Evolutionary conservation across 257 asterid genomes (phyloP).

Genomic region (Anisodus acutangulus): DNA sequence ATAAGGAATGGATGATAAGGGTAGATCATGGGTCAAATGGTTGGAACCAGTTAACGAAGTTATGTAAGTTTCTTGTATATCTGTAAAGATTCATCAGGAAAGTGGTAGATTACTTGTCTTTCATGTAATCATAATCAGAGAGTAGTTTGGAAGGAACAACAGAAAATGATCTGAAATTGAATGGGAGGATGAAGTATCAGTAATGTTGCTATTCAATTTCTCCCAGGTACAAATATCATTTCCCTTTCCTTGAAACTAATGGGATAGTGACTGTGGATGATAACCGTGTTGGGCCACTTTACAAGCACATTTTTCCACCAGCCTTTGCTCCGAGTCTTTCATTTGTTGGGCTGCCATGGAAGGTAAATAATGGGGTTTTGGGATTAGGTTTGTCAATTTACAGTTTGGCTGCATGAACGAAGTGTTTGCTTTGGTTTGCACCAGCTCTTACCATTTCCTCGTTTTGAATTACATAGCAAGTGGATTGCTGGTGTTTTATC

Average conservation of each 20-base stretch:
- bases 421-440: constrained; percentile 3
- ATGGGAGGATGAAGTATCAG: neutral
- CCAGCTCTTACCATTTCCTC: constrained; percentile 82
- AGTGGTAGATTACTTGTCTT: neutral
- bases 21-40: neutral
- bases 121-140: neutral
- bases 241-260: too few relatives aligned
- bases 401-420: neutral
- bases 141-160: neutral
- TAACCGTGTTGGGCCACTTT: too few relatives aligned
- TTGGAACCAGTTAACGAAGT: neutral
- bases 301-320: too few relatives aligned
- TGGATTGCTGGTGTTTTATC: constrained; percentile 92
- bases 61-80: neutral
- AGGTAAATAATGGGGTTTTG: neutral
- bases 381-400: neutral
- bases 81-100: neutral
- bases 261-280: too few relatives aligned
- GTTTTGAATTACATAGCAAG: constrained; percentile 73
- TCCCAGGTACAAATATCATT: too few relatives aligned
- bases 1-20: neutral
- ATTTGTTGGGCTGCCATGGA: too few relatives aligned
- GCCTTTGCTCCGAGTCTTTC: too few relatives aligned
- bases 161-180: neutral
- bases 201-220: neutral